Base-by-base conservation (phyloP, 176 grass and related monocot genomes). In the Eleusine indica region DNA sequence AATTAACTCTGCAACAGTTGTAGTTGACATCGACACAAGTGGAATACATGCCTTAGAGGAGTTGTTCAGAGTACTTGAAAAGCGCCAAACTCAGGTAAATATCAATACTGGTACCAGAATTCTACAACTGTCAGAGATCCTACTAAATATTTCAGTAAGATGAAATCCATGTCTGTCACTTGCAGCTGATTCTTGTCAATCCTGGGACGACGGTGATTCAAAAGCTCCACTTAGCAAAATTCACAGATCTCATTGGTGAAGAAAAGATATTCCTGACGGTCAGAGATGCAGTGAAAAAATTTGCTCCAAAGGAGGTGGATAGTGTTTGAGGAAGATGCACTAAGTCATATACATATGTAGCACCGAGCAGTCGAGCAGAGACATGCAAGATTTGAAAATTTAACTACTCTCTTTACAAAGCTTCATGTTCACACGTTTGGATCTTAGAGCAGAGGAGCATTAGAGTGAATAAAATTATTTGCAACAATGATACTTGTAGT, bases 21-120 rank as follows among this genome's bases (percentile, higher is more conserved):
- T 97, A 58, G 91, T 76, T 7, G 94, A 97, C 66, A 97, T 97
- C 9, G 94, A 97, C 76, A 94, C 94, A 39, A 97, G 84, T 6
- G 94, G 91, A 76, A 88, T 94, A 39, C 94, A 97, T 15, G 84
- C 84, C 38, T 86, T 97, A 14, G 91, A 94, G 47, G 89, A 90
- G 40, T 66, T 97, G 82, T 18, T 91, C 10, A 91, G 51, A 84
- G 70, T 35, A 46, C 89, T 91, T 25, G 74, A 77, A 77, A 97
- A 91, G 71, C 89, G 87, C 14, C 25, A 72, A 17, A 84, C 94
- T 83, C 85, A 97, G 94, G 94, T 97, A 74, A 81, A 25, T 84
- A 58, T 49, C 6, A 85, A 73, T 73, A 77, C 56, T 57, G 10
- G 14, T 9, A 46, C 47, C 60, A 47, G 44, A 12, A 47, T 47